A percentile compares a stretch with the other conserved stretches of the same genome.
Evolutionary conservation across 495 filamentous ascomycete species (phyloP).

Genomic region (Penicillium angulare): DNA sequence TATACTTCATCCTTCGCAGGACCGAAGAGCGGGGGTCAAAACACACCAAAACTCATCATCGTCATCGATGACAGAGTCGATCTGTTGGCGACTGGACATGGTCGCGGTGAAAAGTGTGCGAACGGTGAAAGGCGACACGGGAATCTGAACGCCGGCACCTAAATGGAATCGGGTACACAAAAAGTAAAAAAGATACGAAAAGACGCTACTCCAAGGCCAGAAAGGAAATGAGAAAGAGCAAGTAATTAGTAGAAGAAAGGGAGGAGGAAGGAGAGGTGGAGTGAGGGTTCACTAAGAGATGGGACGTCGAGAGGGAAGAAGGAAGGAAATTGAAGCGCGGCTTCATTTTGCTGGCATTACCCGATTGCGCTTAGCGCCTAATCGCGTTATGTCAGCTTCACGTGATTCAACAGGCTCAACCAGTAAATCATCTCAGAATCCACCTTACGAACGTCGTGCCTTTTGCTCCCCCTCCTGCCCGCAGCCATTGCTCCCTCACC

Average conservation of each 20-base stretch:
- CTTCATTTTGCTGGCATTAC: constrained; percentile 43
- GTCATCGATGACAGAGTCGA: constrained; percentile 96
- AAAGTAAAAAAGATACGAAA: constrained; percentile 16
- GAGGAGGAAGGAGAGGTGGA: constrained; percentile 13
- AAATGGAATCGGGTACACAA: constrained; percentile 24
- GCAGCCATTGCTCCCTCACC: constrained; percentile 28
- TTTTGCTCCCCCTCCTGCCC: constrained; percentile 17
- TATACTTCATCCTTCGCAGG: neutral
- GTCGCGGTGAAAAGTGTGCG: constrained; percentile 24
- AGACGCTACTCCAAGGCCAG: constrained; percentile 14
- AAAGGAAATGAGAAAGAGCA: constrained; percentile 8
- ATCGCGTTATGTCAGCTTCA: constrained; percentile 28
- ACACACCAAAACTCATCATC: constrained; percentile 89
- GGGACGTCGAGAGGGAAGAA: constrained; percentile 25
- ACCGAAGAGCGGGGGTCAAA: neutral
- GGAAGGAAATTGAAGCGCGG: constrained; percentile 40
- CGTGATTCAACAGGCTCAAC: constrained; percentile 27
- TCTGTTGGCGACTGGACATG: constrained; percentile 66
- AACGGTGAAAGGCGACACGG: constrained; percentile 22
- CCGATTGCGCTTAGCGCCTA: constrained; percentile 18
- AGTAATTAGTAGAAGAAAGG: constrained; percentile 13
- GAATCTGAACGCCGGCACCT: constrained; percentile 30
- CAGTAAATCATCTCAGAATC: constrained; percentile 35
- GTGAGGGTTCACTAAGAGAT: constrained; percentile 19
- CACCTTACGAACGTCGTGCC: constrained; percentile 29